Percentiles rank a stretch among this genome's conserved stretches.
Conservation (phyloP, 257 asterid genomes). For the Buddleja alternifolia region DNA sequence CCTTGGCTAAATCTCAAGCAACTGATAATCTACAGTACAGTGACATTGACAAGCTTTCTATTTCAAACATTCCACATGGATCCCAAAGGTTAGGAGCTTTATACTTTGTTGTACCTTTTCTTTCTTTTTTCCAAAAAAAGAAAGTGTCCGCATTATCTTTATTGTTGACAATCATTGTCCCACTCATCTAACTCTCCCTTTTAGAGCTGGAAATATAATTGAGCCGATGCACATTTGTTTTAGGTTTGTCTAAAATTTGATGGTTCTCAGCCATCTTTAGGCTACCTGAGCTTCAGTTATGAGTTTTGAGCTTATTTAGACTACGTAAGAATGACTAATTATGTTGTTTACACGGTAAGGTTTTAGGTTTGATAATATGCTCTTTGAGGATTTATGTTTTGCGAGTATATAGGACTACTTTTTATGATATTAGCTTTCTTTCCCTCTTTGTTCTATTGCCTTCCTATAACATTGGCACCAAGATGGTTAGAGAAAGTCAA, state of each 20-base stretch:
- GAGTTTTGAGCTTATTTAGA: background rate
- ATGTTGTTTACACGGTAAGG: background rate
- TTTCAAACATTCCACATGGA: constrained; percentile 79
- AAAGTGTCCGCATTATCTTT: background rate
- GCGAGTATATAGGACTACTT: background rate
- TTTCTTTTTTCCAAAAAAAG: too few relatives aligned
- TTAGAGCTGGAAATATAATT: constrained; percentile 4
- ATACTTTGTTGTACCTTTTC: background rate
- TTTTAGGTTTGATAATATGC: background rate
- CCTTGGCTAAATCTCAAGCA: constrained; percentile 50
- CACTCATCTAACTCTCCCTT: background rate
- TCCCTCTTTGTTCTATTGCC: background rate
- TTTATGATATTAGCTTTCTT: background rate
- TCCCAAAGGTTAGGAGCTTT: constrained; percentile 64
- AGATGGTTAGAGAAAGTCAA: background rate
- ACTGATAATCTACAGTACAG: constrained; percentile 48
- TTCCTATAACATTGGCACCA: background rate
- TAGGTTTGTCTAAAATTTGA: background rate
- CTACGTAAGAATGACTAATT: background rate
- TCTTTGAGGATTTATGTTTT: background rate
- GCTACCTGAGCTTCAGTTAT: background rate
- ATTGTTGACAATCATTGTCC: background rate
- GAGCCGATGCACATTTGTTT: background rate
- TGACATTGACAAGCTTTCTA: constrained; percentile 84
- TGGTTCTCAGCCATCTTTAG: background rate